Percentiles rank a stretch among this genome's conserved stretches.
Conservation (phyloP, 1,284 basidiomycete genomes). For the Heterobasidion occidentale region DNA sequence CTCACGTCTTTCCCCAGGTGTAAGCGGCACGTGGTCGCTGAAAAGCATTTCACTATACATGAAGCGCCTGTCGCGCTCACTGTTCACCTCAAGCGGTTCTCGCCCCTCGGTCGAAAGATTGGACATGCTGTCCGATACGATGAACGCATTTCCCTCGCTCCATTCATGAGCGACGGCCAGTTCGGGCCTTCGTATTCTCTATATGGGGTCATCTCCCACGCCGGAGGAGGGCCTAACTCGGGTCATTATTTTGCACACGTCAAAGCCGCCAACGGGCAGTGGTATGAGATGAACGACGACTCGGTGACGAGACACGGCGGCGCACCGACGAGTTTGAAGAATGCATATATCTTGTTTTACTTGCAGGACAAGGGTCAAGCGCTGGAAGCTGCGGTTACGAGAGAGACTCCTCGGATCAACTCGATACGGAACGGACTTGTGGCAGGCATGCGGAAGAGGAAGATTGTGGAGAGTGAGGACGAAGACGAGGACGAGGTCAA, state of each 20-base stretch:
- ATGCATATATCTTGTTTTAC: slow-evolving; percentile 94
- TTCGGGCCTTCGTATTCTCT: slow-evolving; percentile 79
- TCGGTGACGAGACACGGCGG: slow-evolving; percentile 40
- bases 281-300: slow-evolving; percentile 96
- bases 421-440: slow-evolving; percentile 31
- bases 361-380: slow-evolving; percentile 70
- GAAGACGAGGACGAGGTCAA: slow-evolving; percentile 41
- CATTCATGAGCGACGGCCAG: slow-evolving; percentile 79
- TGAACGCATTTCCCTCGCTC: slow-evolving; percentile 68
- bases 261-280: slow-evolving; percentile 62
- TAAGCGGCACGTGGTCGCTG: slow-evolving; percentile 81
- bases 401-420: slow-evolving; percentile 9
- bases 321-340: slow-evolving; percentile 58
- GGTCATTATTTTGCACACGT: slow-evolving; percentile 95
- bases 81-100: slow-evolving; percentile 96
- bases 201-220: slow-evolving; percentile 92
- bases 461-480: slow-evolving; percentile 30
- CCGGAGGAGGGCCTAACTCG: slow-evolving; percentile 87
- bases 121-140: slow-evolving; percentile 74
- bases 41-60: slow-evolving; percentile 85
- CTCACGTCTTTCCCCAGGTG: slow-evolving; percentile 45
- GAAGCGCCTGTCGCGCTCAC: slow-evolving; percentile 89
- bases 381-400: slow-evolving; percentile 49
- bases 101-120: slow-evolving; percentile 84
- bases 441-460: slow-evolving; percentile 59